Conservation (phyloP, 164 flowering plant species). For the Warburgia ugandensis region DNA sequence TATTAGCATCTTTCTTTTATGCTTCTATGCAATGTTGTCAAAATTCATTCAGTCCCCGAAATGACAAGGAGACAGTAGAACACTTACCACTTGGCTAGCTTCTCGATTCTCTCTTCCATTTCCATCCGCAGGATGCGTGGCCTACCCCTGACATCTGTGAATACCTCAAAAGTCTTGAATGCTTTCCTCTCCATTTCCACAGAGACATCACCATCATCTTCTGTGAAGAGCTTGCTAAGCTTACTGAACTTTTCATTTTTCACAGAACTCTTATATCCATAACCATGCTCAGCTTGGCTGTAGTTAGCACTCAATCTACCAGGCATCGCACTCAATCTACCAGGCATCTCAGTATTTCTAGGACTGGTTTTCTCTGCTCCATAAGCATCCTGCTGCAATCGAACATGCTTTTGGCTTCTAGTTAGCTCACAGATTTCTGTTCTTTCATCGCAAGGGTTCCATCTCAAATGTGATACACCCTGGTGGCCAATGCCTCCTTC, state of each 20-base stretch:
- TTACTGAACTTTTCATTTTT: neutral
- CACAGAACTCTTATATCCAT: constrained; percentile 1
- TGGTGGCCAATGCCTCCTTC: neutral
- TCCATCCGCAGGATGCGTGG: constrained; percentile 48
- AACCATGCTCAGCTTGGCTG: constrained; percentile 1
- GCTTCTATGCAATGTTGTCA: too few relatives aligned
- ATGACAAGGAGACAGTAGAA: neutral
- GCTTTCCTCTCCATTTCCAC: constrained; percentile 55
- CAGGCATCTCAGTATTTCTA: neutral
- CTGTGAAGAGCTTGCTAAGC: constrained; percentile 1
- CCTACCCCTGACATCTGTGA: constrained; percentile 36
- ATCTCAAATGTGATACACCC: neutral
- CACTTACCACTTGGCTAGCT: constrained; percentile 64
- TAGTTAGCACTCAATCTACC: too few relatives aligned
- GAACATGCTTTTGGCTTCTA: constrained; percentile 2
- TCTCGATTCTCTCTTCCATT: constrained; percentile 85
- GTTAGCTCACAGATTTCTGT: neutral
- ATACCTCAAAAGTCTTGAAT: constrained; percentile 45
- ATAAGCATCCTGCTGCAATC: neutral
- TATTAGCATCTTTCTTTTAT: too few relatives aligned
- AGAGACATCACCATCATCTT: constrained; percentile 15
- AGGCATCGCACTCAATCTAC: neutral
- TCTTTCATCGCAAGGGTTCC: neutral
- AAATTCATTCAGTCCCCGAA: neutral
- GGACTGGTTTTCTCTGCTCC: constrained; percentile 2